Base-by-base conservation (phyloP, 2,329 filamentous ascomycete genomes). In the Sporothrix brasiliensis region DNA sequence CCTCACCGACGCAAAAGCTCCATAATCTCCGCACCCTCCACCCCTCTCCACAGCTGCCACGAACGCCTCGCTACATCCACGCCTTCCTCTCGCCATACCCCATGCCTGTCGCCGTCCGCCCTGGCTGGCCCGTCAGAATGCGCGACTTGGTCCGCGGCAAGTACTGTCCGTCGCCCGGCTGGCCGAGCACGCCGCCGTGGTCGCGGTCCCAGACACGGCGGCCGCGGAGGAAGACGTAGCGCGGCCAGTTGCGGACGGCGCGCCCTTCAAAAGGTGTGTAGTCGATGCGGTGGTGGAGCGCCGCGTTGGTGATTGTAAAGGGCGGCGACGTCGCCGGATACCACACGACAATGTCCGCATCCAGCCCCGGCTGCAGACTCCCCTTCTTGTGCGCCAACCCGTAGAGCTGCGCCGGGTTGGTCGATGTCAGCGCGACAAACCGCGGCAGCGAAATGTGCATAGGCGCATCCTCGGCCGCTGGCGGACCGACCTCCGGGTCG, bases 221-320 rank as follows among this genome's bases (percentile, higher is more conserved):
- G 0, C 88, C 87, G 67, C 87, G 78, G 39, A 90, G 73, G 9
- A 89, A 80, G 0, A 86, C 88, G 73, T 85, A 88, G 19, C 87
- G 80, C 14, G 87, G 87, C 87, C 88, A 89, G 69, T 89, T 86
- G 34, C 81, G 81, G 41, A 89, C 76, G n/a, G 75, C 77, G 67
- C 81, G 81, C 0, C 87, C 87, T 75, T 89, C 87, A 73, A 86
- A 89, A 0, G 87, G 87, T 6, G 87, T 88, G 75, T 89, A 88
- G 75, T 90, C 87, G 2, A 88, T 83, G 72, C 86, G 81, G 75
- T 89, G 87, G 76, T 89, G 87, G 72, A 89, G 76, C 77, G 83
- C 82, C 3, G 79, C 78, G 73, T 88, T 87, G 50, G 39, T 52
- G 24, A 73, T 71, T n/a, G 60, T 34, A 7, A 69, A 69, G 13